These are phyloP conservation scores for Triangularia verruculosa DNA, from an alignment of 2,329 filamentous ascomycete genomes.

Conservation along the genomic window DNA sequence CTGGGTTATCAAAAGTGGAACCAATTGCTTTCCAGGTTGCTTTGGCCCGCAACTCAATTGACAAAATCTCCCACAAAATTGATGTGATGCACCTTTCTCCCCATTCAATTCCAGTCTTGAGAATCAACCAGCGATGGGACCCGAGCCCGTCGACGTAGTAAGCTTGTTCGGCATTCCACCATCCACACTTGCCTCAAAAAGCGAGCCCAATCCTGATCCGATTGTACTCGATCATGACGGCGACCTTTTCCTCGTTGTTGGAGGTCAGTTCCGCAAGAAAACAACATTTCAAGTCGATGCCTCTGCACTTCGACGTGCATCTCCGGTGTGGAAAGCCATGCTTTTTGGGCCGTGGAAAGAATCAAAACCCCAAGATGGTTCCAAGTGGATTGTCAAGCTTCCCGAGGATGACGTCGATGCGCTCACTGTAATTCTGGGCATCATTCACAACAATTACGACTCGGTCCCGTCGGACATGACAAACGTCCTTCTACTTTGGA, in stretches of 20 bases:
- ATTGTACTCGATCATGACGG: background rate
- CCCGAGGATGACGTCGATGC: background rate
- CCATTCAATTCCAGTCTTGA: background rate
- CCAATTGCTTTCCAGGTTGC: background rate
- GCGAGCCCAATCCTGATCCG: background rate
- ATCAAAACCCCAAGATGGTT: background rate
- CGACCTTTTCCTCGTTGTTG: background rate
- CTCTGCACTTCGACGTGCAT: background rate
- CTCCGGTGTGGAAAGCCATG: slow-evolving; percentile 1
- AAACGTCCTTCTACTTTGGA: too few relatives aligned
- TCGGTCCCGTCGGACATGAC: background rate
- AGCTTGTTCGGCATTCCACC: too few relatives aligned
- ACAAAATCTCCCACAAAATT: background rate
- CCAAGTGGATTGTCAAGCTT: background rate
- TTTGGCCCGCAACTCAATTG: background rate
- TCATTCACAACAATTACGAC: background rate
- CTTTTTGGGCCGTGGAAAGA: background rate
- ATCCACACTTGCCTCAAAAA: too few relatives aligned
- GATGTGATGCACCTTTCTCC: background rate
- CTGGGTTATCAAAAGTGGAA: background rate
- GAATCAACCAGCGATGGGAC: background rate
- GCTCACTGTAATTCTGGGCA: background rate
- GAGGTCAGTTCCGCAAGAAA: background rate
- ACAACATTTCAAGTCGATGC: background rate
- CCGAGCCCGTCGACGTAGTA: background rate